These are phyloP conservation scores for Fistulinella cinereoalba DNA, from an alignment of 1,284 basidiomycete species.

Conservation along the genomic window DNA sequence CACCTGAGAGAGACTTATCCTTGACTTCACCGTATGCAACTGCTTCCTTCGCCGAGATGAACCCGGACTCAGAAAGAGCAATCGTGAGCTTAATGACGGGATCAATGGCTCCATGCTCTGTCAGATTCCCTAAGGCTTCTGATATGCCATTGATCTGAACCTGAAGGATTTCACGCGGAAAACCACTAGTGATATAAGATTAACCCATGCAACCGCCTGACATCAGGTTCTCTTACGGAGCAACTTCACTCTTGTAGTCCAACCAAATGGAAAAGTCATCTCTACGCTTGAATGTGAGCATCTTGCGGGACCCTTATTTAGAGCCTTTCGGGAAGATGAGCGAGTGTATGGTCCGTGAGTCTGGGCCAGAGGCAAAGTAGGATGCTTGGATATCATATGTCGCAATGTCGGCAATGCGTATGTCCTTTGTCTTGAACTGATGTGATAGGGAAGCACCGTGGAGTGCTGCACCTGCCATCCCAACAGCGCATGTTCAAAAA, in stretches of 20 bases:
- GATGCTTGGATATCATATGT: conserved; percentile 74
- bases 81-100: conserved; percentile 81
- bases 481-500: conserved; percentile 6
- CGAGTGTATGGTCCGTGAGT: conserved; percentile 67
- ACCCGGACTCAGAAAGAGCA: conserved; percentile 78
- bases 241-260: conserved; percentile 61
- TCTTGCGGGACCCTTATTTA: conserved; percentile 78
- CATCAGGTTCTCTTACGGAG: conserved; percentile 46
- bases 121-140: conserved; percentile 72
- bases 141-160: conserved; percentile 65
- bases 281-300: conserved; percentile 73
- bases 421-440: conserved; percentile 95
- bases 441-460: conserved; percentile 88
- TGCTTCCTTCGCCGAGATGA: conserved; percentile 75
- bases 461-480: conserved; percentile 72
- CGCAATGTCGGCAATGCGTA: conserved; percentile 77
- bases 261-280: conserved; percentile 75
- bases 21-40: conserved; percentile 75
- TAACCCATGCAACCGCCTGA: background rate
- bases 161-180: conserved; percentile 67
- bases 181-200: conserved; percentile 43
- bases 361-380: conserved; percentile 62
- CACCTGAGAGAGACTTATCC: conserved; percentile 72
- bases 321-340: conserved; percentile 74
- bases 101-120: conserved; percentile 65